Evolutionary conservation across 345 rosid species (phyloP).

Genomic region (Populus deltoides): DNA sequence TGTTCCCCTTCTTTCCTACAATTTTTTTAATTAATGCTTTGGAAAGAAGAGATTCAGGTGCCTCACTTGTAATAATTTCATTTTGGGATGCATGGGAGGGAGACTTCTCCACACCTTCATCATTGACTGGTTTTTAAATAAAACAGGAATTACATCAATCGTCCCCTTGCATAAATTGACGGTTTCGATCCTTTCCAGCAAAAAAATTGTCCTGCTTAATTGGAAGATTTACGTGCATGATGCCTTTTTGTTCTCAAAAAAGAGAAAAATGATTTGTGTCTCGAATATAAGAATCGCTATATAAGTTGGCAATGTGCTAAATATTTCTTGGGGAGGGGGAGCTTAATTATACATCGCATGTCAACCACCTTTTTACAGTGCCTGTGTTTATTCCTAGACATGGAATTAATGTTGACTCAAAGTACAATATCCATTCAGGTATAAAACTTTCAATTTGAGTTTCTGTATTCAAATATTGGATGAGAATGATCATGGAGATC

Average conservation of each 20-base stretch:
- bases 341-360: not conserved
- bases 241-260: not conserved
- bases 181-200: not conserved
- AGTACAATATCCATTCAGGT: too few relatives aligned
- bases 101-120: not conserved
- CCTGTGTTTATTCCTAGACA: too few relatives aligned
- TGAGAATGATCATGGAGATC: not conserved
- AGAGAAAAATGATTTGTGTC: not conserved
- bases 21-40: not conserved
- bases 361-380: not conserved
- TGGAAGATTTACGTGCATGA: not conserved
- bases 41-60: conserved; percentile 11
- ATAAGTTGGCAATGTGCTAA: not conserved
- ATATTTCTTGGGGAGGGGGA: not conserved
- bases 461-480: not conserved
- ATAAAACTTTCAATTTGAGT: not conserved
- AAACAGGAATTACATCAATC: not conserved
- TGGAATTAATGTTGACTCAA: not conserved
- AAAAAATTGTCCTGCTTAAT: not conserved
- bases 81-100: not conserved
- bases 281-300: not conserved
- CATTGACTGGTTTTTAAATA: not conserved
- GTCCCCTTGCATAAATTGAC: not conserved
- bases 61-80: not conserved
- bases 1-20: conserved; percentile 22